Base-by-base conservation (phyloP, 352 stramenopile species). In the Phytophthora quininea region DNA sequence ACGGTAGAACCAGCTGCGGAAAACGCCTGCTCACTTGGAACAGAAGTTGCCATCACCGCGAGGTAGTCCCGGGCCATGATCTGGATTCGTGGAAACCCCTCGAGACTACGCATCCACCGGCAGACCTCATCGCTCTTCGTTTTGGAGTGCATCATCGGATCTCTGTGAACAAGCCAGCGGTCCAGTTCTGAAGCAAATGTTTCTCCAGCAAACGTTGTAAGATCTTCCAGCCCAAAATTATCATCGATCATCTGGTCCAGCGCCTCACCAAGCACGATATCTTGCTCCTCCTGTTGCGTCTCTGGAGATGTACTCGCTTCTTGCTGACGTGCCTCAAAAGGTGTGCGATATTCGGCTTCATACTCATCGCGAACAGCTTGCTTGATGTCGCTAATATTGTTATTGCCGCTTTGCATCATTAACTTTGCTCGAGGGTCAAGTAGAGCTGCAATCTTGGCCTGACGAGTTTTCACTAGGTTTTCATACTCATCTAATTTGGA, bases 21-120 rank as follows among this genome's bases (percentile, higher is more conserved):
- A 38, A 63, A 71, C 0, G 57, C 64, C 45, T 62, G 32, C 14
- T 71, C 40, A 14, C 57, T 71, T 3, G 64, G 54, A 38, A 65
- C 65, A 1, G 59, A 69, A n/a, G 65, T 64, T 24, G 65, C 65
- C 49, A 61, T 63, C 19, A 73, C 59, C 1, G 24, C 65, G 11
- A 71, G 55, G 38, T 54, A 64, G 19, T 73, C 52, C 1, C 54
- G 42, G 10, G 54, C 47, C 65, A 64, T 69, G 33, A 64, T 61
- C 19, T 65, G 10, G 19, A 69, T 73, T 50, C 59, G 11, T n/a
- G 4, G 58, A 10, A 30, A 64, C 1, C 50, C 15, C 2, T 61
- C 40, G 6, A 48, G n/a, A 11, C 6, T 57, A 42, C 19, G 19
- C 52, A 67, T 61, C 59, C 58, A 73, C 2, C 7, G 3, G 43